Evolutionary conservation across 2,329 filamentous ascomycete species (phyloP), one percentile per base, ranked within the genome.

Genomic region (Hawksworthiomyces lignivorus): DNA sequence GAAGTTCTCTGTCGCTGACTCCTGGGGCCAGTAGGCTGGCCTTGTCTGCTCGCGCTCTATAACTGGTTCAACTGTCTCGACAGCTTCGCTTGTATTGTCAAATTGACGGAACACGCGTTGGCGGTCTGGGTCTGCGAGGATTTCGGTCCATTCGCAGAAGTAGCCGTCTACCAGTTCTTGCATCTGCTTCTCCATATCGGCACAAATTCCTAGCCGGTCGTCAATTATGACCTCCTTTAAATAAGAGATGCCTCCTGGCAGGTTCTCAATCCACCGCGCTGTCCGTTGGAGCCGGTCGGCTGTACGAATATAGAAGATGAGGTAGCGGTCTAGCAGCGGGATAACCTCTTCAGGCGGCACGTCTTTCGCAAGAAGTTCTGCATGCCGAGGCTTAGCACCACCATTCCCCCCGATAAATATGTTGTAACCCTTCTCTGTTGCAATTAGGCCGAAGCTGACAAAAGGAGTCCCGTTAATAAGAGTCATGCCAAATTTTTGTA

Each of bases 261-360:
- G 73, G 39, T 73, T 75, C 61, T 95, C 88, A 28, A 95, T 69
- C 88, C 88, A 95, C 19, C 87, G 75, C 0, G 88, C 88, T 20
- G 88, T 95, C 37, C 88, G 77, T 62, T 95, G 87, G 1, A 95
- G 77, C 57, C 85, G 88, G 65, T 95, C 88, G 33, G 87, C 88
- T 1, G 89, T 94, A 51, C 87, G 84, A 54, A 95, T 92, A 65
- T 95, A 95, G 69, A 95, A 90, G 64, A 89, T 87, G 19, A 95
- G 74, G 56, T 92, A 95, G 33, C 89, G 81, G 60, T 95, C 89
- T 3, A 95, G 69, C 44, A 95, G 84, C 1, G 86, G 79, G 8
- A 94, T 72, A 8, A 94, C 81, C 54, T 94, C 84, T 39, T 86
- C 79, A 0, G 86, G 84, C 1, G 86, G 78, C 0, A 94, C 87